A percentile compares a stretch with the other conserved stretches of the same genome.
Evolutionary conservation across 129 eudicot genomes (phyloP).

Genomic region (Lactuca sativa): DNA sequence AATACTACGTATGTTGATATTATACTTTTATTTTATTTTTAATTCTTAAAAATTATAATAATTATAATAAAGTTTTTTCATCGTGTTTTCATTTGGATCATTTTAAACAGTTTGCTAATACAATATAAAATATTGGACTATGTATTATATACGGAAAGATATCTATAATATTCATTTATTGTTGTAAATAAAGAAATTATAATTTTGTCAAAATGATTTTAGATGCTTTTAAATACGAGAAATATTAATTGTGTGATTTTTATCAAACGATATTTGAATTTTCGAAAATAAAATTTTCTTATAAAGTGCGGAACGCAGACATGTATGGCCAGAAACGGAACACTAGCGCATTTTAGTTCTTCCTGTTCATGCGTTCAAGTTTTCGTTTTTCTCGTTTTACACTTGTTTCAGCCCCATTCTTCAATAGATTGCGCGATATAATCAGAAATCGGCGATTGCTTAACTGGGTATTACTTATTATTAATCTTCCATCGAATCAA

Average conservation of each 20-base stretch:
- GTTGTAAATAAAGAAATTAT: no score
- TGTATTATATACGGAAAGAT: no score
- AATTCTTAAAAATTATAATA: no score
- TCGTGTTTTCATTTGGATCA: no score
- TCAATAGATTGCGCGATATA: not conserved
- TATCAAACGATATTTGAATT: conserved; percentile 3
- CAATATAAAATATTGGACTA: no score
- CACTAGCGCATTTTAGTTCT: conserved; percentile 9
- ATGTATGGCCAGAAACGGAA: conserved; percentile 36
- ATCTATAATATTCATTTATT: no score
- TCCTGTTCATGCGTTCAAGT: conserved; percentile 23
- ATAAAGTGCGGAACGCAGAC: not conserved
- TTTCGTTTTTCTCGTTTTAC: conserved; percentile 10
- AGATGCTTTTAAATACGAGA: not conserved
- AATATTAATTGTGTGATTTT: not conserved
- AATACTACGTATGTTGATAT: not conserved
- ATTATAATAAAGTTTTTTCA: no score
- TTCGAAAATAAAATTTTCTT: not conserved
- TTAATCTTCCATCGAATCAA: conserved; percentile 13
- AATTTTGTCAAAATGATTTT: not conserved
- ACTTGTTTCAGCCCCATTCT: conserved; percentile 14
- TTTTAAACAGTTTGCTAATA: no score
- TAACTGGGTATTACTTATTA: not conserved
- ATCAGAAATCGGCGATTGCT: not conserved
- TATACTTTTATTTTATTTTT: no score